phyloP scores from a whole-genome alignment of 306 rosid genomes.

The Acacia melanoxylon region DNA sequence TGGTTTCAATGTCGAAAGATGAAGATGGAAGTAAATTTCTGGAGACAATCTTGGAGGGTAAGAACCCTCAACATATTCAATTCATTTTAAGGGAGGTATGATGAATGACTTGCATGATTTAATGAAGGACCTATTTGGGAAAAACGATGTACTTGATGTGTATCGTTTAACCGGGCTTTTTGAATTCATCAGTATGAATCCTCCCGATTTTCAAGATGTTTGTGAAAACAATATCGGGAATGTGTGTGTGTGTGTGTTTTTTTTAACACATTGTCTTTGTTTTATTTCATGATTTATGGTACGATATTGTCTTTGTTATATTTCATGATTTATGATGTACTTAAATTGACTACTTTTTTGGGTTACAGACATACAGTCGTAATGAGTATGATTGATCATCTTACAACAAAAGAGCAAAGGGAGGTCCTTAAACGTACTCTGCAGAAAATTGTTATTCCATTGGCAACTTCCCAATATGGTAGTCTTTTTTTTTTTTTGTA shows the following conservation, averaged over 20 bases:
- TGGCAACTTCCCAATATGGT: conserved; percentile 37
- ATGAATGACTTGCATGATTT: conserved; percentile 1
- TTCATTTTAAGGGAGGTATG: conserved; percentile 17
- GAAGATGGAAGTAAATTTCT: background rate
- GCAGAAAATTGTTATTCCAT: background rate
- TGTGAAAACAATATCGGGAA: no score
- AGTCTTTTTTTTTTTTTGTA: no score
- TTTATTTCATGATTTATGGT: background rate
- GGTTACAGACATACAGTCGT: conserved; percentile 37
- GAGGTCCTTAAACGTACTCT: background rate
- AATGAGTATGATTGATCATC: conserved; percentile 31
- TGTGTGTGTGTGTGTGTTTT: no score
- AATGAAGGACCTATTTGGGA: conserved; percentile 16
- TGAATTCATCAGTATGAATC: no score
- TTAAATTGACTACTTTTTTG: background rate
- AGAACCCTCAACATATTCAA: background rate
- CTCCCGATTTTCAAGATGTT: no score
- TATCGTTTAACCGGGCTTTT: no score
- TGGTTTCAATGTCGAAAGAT: conserved; percentile 23
- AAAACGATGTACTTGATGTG: no score
- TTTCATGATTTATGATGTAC: no score
- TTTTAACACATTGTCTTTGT: no score
- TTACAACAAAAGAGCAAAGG: background rate
- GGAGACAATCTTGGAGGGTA: background rate
- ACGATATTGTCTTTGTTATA: no score